Evolutionary conservation across 192 early-diverging fungal species (phyloP).

Genomic region (Gryganskiella cystojenkinii): DNA sequence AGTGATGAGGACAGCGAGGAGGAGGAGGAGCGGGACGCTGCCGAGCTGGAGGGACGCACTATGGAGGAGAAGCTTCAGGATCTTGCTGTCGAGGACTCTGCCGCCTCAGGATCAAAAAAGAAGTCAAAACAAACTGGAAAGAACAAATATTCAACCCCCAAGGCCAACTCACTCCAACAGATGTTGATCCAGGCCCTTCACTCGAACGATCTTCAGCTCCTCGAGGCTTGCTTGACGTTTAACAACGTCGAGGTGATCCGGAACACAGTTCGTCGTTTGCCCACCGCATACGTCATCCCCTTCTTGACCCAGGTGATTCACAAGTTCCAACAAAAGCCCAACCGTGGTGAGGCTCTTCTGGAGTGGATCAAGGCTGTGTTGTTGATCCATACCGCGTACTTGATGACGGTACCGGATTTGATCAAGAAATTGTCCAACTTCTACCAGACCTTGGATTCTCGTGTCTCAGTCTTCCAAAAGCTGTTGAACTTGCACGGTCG

Average conservation of each 20-base stretch:
- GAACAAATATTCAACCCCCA: slow-evolving; percentile 46
- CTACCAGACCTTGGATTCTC: slow-evolving; percentile 60
- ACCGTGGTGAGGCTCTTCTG: slow-evolving; percentile 53
- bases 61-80: slow-evolving; percentile 59
- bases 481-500: slow-evolving; percentile 60
- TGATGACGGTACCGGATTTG: slow-evolving; percentile 67
- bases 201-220: slow-evolving; percentile 58
- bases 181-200: slow-evolving; percentile 67
- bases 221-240: slow-evolving; percentile 60
- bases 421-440: slow-evolving; percentile 61
- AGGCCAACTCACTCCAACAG: slow-evolving; percentile 61
- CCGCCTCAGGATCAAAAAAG: slow-evolving; percentile 33
- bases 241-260: slow-evolving; percentile 58
- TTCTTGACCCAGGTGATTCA: slow-evolving; percentile 60
- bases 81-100: slow-evolving; percentile 49
- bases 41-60: slow-evolving; percentile 39
- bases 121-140: slow-evolving; percentile 35
- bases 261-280: slow-evolving; percentile 61
- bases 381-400: slow-evolving; percentile 62
- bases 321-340: slow-evolving; percentile 61
- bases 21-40: slow-evolving; percentile 17
- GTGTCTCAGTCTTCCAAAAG: slow-evolving; percentile 58
- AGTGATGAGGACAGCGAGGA: slow-evolving; percentile 25
- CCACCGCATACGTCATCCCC: slow-evolving; percentile 59
- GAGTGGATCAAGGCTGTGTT: slow-evolving; percentile 65